Conservation (phyloP, 495 filamentous ascomycete species). For the Xylona heveae region DNA sequence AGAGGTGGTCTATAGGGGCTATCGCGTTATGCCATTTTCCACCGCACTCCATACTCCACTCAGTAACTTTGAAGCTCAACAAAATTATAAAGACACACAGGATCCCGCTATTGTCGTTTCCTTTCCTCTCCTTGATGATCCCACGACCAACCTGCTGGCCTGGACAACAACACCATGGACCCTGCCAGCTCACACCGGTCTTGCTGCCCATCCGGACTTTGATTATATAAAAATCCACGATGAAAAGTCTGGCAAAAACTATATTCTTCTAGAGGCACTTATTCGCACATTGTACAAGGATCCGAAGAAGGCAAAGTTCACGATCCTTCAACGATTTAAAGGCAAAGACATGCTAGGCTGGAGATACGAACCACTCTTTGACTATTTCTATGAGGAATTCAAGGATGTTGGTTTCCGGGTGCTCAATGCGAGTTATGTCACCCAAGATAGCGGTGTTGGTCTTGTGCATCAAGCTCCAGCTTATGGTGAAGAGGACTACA, state of each 20-base stretch:
- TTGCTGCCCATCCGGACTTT: conserved; percentile 73
- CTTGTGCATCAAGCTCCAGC: conserved; percentile 91
- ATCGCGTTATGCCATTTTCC: conserved; percentile 86
- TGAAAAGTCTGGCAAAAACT: conserved; percentile 59
- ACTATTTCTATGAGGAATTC: conserved; percentile 88
- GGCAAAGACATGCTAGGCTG: conserved; percentile 80
- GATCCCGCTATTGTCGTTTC: conserved; percentile 83
- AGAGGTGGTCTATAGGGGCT: conserved; percentile 68
- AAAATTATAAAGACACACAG: conserved; percentile 86
- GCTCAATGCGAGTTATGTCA: conserved; percentile 75
- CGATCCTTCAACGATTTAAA: conserved; percentile 60
- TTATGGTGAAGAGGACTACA: conserved; percentile 95
- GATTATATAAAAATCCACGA: conserved; percentile 90
- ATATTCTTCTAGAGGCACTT: conserved; percentile 70
- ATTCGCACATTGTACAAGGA: conserved; percentile 84
- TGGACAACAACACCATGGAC: conserved; percentile 99
- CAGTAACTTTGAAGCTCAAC: conserved; percentile 83
- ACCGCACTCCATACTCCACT: conserved; percentile 77
- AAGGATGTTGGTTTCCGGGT: conserved; percentile 74
- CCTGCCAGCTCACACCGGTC: conserved; percentile 58
- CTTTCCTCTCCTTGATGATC: conserved; percentile 62
- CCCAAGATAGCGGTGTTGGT: conserved; percentile 79
- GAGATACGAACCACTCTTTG: conserved; percentile 80
- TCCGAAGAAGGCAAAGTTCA: conserved; percentile 92
- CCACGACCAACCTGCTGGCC: conserved; percentile 54